phyloP scores from a whole-genome alignment of 441 rosid genomes.

The Euphorbia schlechtendalii region DNA sequence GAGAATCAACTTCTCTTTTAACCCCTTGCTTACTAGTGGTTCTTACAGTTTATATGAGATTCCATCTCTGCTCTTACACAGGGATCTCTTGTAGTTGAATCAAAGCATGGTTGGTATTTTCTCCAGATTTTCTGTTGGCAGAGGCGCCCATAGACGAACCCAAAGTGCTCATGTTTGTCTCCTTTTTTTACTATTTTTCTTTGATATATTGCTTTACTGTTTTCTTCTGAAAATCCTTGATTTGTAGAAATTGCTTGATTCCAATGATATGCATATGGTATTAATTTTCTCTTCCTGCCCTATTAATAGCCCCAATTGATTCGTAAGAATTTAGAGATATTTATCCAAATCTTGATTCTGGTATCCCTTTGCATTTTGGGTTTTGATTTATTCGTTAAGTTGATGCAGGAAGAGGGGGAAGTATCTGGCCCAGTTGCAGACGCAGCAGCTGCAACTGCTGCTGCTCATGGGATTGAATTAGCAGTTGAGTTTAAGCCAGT shows the following conservation, averaged over 20 bases:
- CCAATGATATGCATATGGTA: not conserved
- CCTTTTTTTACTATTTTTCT: too few relatives aligned
- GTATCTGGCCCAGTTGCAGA: conserved; percentile 51
- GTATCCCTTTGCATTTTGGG: not conserved
- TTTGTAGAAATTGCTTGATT: not conserved
- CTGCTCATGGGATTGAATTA: conserved; percentile 77
- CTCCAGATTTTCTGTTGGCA: conserved; percentile 71
- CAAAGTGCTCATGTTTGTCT: conserved; percentile 72
- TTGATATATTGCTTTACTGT: not conserved
- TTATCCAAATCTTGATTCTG: not conserved
- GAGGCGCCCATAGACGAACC: conserved; percentile 63
- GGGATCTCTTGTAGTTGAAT: not conserved
- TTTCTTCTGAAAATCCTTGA: not conserved
- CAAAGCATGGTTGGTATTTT: conserved; percentile 73
- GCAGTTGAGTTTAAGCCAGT: conserved; percentile 89
- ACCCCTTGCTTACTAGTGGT: not conserved
- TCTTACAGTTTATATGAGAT: not conserved
- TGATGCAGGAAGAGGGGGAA: conserved; percentile 65
- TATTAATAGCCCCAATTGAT: not conserved
- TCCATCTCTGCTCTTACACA: conserved; percentile 3
- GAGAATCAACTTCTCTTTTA: not conserved
- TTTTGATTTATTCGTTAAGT: not conserved
- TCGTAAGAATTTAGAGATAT: not conserved
- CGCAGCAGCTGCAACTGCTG: conserved; percentile 30
- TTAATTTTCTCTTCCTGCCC: not conserved